phyloP scores from a whole-genome alignment of 768 basidiomycete species.

The Pilatotrama ljubarskyi region DNA sequence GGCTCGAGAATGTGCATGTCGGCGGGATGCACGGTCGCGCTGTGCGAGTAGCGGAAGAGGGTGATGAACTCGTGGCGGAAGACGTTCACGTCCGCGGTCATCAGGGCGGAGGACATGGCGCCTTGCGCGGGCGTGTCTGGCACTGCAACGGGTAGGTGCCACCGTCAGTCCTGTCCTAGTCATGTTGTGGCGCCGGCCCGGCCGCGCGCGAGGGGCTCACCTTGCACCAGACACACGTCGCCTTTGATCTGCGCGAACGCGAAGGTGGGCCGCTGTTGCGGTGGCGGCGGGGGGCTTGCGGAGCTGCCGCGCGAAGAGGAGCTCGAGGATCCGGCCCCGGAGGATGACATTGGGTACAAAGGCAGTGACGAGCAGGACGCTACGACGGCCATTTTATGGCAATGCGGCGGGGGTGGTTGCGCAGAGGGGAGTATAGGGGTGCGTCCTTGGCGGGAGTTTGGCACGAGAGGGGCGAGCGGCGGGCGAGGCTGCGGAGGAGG shows the following conservation, averaged over 20 bases:
- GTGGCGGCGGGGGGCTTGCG: not conserved
- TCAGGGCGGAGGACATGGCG: slow-evolving; percentile 31
- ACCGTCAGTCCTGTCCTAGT: not conserved
- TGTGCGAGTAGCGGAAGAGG: slow-evolving; percentile 40
- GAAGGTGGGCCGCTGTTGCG: slow-evolving; percentile 17
- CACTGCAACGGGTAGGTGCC: slow-evolving; percentile 1
- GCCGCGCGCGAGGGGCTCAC: slow-evolving; percentile 18
- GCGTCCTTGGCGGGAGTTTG: not conserved
- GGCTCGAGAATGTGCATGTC: slow-evolving; percentile 38
- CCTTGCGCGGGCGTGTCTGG: slow-evolving; percentile 16
- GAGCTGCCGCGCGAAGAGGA: slow-evolving; percentile 7
- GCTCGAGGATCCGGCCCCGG: not conserved
- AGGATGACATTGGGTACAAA: slow-evolving; percentile 11
- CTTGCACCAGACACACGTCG: slow-evolving; percentile 30
- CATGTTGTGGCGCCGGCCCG: not conserved
- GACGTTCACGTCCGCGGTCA: slow-evolving; percentile 33
- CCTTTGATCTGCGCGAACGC: slow-evolving; percentile 32
- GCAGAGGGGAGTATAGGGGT: slow-evolving; percentile 1
- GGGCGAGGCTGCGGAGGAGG: not conserved
- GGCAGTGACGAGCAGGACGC: slow-evolving; percentile 13
- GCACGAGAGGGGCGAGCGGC: not conserved
- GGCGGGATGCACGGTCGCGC: slow-evolving; percentile 34
- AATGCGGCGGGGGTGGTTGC: not conserved
- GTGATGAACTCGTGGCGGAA: slow-evolving; percentile 43
- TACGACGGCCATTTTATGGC: slow-evolving; percentile 13